Conservation (phyloP, 208 protist species). For the Trypanosoma boissoni region DNA sequence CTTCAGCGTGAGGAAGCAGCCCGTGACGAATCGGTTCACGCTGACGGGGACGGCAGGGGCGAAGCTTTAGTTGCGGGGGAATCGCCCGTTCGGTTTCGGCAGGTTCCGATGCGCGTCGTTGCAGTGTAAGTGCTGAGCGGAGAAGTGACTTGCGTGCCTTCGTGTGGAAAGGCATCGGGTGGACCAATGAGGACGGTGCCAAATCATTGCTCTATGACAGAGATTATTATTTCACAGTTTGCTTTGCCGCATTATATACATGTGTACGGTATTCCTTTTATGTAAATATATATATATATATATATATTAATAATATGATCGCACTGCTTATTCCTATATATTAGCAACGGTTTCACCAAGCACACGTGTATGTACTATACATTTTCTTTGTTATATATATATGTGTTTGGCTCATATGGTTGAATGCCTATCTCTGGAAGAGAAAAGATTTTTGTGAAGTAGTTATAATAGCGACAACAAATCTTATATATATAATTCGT, state of each 20-base stretch:
- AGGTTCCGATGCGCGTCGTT: conserved; percentile 45
- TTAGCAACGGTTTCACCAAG: background rate
- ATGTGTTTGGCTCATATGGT: too few relatives aligned
- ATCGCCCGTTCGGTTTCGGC: conserved; percentile 66
- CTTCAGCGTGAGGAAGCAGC: too few relatives aligned
- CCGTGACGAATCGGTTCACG: too few relatives aligned
- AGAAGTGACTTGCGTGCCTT: conserved; percentile 49
- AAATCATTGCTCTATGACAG: background rate
- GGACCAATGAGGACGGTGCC: conserved; percentile 22
- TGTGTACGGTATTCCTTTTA: background rate
- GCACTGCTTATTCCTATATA: background rate
- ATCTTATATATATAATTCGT: too few relatives aligned
- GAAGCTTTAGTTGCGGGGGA: conserved; percentile 53
- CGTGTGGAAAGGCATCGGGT: conserved; percentile 66
- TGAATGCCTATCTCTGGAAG: too few relatives aligned
- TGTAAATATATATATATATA: background rate
- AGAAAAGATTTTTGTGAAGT: too few relatives aligned
- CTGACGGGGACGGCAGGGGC: conserved; percentile 75
- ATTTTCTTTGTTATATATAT: too few relatives aligned
- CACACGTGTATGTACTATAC: background rate
- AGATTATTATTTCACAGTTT: background rate
- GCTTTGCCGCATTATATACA: background rate
- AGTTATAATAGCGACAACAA: too few relatives aligned
- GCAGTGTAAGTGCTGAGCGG: conserved; percentile 57
- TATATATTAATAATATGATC: background rate